Conservation (phyloP, 75 land plant genomes). For the Picea sitchensis region DNA sequence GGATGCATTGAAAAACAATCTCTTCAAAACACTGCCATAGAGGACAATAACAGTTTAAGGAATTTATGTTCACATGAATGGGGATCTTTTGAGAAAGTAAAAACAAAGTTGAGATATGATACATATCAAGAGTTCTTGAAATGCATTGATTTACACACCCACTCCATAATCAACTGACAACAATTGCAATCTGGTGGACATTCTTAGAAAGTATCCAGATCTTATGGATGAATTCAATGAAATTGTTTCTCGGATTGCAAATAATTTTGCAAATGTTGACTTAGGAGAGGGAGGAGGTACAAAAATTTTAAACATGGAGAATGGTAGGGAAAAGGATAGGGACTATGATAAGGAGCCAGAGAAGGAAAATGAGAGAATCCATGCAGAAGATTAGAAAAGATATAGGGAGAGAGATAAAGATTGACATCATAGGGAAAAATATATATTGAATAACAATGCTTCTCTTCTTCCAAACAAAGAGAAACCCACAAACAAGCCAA, state of each 20-base stretch:
- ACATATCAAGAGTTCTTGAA: constrained; percentile 80
- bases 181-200: constrained; percentile 53
- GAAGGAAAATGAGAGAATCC: constrained; percentile 19
- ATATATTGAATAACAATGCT: constrained; percentile 33
- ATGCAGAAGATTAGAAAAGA: constrained; percentile 38
- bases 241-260: too few relatives aligned
- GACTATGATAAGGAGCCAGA: not conserved
- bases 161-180: constrained; percentile 58
- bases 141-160: constrained; percentile 74
- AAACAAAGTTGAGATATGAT: constrained; percentile 57
- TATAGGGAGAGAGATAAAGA: constrained; percentile 40
- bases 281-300: constrained; percentile 30
- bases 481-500: constrained; percentile 61
- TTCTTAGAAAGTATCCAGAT: constrained; percentile 77
- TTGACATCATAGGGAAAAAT: constrained; percentile 46
- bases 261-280: too few relatives aligned
- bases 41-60: not conserved
- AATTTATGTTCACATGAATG: constrained; percentile 41
- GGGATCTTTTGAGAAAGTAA: constrained; percentile 76
- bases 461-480: constrained; percentile 46
- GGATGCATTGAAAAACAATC: not conserved
- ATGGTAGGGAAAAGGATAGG: not conserved
- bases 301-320: constrained; percentile 48
- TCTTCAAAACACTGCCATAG: not conserved
- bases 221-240: constrained; percentile 65